Conservation (phyloP, 768 basidiomycete species). For the Leccinum olivaceopallidum region DNA sequence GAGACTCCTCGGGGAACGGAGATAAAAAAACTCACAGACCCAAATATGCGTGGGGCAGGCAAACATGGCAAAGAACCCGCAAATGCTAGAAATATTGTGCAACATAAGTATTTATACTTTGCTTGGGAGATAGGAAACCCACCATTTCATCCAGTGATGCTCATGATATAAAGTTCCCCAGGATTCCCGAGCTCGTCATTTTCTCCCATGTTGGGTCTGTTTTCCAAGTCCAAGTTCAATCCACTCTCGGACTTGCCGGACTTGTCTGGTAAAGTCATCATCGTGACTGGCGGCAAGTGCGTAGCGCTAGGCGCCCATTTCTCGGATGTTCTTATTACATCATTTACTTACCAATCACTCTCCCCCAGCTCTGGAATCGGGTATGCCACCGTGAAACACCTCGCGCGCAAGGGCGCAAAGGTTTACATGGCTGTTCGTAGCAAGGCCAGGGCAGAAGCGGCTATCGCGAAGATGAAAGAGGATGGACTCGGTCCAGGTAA, state of each 20-base stretch:
- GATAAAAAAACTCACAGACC: too few species aligned
- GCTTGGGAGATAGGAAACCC: too few species aligned
- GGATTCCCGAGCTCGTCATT: neutral
- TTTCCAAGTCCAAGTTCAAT: conserved; percentile 30
- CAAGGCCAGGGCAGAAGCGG: conserved; percentile 44
- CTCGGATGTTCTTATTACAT: too few species aligned
- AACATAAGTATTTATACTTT: too few species aligned
- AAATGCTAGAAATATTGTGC: too few species aligned
- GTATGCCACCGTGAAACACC: conserved; percentile 49
- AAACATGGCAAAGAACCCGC: too few species aligned
- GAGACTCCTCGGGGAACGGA: too few species aligned
- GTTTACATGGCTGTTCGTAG: conserved; percentile 59
- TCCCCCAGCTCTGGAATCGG: conserved; percentile 48
- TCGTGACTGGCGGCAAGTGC: conserved; percentile 62
- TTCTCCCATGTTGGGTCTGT: conserved; percentile 17
- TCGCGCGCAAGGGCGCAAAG: conserved; percentile 55
- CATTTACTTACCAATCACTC: neutral
- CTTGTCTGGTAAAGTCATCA: conserved; percentile 40
- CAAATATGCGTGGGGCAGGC: too few species aligned
- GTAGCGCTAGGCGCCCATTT: neutral
- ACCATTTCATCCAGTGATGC: too few species aligned
- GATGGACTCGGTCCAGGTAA: conserved; percentile 46
- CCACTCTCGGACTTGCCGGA: conserved; percentile 40
- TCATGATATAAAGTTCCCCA: too few species aligned
- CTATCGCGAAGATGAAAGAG: conserved; percentile 45